Evolutionary conservation across 1,284 basidiomycete genomes (phyloP), one percentile per base, ranked within the genome.

Genomic region (Tylopilus sp.): DNA sequence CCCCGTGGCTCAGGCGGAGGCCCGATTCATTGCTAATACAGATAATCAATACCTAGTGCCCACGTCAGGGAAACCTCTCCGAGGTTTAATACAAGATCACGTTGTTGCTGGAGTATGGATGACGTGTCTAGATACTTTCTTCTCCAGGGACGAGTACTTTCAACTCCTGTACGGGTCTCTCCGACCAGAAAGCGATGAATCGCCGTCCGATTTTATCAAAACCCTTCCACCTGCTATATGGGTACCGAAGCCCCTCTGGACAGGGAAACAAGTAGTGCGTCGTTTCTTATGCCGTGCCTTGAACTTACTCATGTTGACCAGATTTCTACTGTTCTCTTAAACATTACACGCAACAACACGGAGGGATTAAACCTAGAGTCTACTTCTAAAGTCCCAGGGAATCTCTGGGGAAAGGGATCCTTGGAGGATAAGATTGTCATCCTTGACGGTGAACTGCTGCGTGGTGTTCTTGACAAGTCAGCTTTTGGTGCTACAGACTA

Each of bases 91-190:
- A 60, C 97, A 99, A 70, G 97, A 99, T 73, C 97, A 99, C 64
- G 93, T 99, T 52, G 96, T 98, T 34, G 94, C 97, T 16, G 97
- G 93, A 57, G 90, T 98, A 18, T 98, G 96, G 94, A 97, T 99
- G 93, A 98, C 97, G 46, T 89, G 86, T 67, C 95, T 95, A 68
- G 89, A 96, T 60, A 81, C 92, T 2, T 97, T 97, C 72, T 97
- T 99, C 73, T 86, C 86, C 5, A 83, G 97, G 48, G 93, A 97
- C 59, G 90, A 99, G 66, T 99, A 99, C 67, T 91, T 92, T 71
- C 97, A 99, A 72, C 77, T 99, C 45, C 79, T 99, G 13, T 99
- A 98, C 63, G 97, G 97, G 41, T 92, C 96, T 6, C 75, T 99
- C 41, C 78, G 92, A 51, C 92, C 95, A 9, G 97, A 99, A 71